Conservation (phyloP, 108 stramenopile genomes). For the Tribonema minus region DNA sequence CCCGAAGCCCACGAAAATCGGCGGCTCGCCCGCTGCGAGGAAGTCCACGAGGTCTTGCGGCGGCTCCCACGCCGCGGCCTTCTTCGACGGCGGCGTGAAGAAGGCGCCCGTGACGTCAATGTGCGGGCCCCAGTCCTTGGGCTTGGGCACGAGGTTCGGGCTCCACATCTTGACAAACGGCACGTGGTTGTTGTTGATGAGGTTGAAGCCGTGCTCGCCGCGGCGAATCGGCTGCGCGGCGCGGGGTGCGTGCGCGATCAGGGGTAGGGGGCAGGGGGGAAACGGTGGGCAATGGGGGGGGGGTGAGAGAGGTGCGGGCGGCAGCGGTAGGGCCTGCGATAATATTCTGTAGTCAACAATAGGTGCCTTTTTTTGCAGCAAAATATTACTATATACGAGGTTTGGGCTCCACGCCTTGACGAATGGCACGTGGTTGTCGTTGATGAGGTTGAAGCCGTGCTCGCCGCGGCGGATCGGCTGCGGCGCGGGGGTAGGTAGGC, state of each 20-base stretch:
- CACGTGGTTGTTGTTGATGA: conserved; percentile 49
- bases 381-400: too few species aligned
- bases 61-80: background rate
- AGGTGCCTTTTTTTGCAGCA: too few species aligned
- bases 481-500: too few species aligned
- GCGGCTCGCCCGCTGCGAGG: too few species aligned
- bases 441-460: conserved; percentile 28
- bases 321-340: too few species aligned
- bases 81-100: background rate
- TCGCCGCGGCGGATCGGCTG: conserved; percentile 21
- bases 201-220: conserved; percentile 32
- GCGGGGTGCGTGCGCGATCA: too few species aligned
- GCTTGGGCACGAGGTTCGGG: conserved; percentile 71
- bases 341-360: too few species aligned
- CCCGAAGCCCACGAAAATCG: conserved; percentile 40
- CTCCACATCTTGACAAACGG: conserved; percentile 77
- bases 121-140: conserved; percentile 75
- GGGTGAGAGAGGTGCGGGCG: too few species aligned
- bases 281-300: too few species aligned
- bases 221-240: background rate
- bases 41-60: too few species aligned
- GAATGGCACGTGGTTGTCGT: conserved; percentile 62
- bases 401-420: conserved; percentile 71
- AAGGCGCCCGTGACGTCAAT: conserved; percentile 65
- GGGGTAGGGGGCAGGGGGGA: too few species aligned